Percentiles rank a stretch among this genome's conserved stretches.
Evolutionary conservation across 2,329 filamentous ascomycete genomes (phyloP).

Genomic region (Apiospora sp.): DNA sequence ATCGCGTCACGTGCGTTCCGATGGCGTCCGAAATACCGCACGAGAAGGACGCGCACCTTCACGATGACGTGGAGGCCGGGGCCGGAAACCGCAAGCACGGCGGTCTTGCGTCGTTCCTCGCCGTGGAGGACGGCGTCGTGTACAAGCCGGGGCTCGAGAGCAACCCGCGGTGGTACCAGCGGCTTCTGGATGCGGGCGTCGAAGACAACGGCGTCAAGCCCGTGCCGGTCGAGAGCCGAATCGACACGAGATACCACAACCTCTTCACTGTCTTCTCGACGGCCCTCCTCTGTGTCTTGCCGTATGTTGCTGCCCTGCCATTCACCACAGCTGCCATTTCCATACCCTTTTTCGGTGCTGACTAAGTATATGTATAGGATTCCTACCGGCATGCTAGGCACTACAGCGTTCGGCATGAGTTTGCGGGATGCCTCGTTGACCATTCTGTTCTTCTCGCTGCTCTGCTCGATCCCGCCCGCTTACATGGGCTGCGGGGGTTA

Average conservation of each 20-base stretch:
- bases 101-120: constrained; percentile 36
- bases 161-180: constrained; percentile 51
- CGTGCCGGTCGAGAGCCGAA: constrained; percentile 62
- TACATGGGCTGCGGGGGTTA: constrained; percentile 63
- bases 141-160: constrained; percentile 41
- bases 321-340: background rate
- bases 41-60: background rate
- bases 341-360: background rate
- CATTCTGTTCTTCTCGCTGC: constrained; percentile 65
- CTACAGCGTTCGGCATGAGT: constrained; percentile 59
- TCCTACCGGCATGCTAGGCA: constrained; percentile 66
- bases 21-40: constrained; percentile 5
- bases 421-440: constrained; percentile 63
- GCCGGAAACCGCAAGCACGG: constrained; percentile 26
- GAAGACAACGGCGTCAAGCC: constrained; percentile 65
- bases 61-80: constrained; percentile 9
- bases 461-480: constrained; percentile 62
- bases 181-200: constrained; percentile 53
- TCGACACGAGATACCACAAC: constrained; percentile 59
- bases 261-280: constrained; percentile 70
- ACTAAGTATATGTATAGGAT: constrained; percentile 46
- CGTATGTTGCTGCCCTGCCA: constrained; percentile 55
- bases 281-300: constrained; percentile 62
- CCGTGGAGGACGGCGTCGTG: constrained; percentile 43
- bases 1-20: background rate